Evolutionary conservation across 2,329 filamentous ascomycete species (phyloP), one percentile per base, ranked within the genome.

Genomic region (Helminthosporium solani): DNA sequence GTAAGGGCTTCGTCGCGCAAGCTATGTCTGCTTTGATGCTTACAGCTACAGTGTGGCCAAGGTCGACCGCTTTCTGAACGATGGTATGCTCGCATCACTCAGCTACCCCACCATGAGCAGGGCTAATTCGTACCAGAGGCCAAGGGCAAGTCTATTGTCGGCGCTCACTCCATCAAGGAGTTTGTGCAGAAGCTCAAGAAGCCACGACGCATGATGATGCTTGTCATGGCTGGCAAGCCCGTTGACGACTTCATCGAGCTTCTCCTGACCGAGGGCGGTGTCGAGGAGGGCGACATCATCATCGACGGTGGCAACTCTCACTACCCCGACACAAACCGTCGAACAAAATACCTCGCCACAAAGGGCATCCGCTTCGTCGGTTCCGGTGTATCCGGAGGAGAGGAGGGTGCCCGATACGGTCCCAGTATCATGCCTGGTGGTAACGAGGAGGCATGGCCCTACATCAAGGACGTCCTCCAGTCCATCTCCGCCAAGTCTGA

Each of bases 281-380:
- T 60, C 46, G 67, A 70, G 57, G 61, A 70, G 59, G 53, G 90
- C 87, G 94, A 99, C 74, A 96, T 99, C 83, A 95, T 99, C 81
- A 97, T 99, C 68, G 94, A 99, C 71, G 94, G 94, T 73, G 94
- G 90, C 68, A 97, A 99, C 87, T 97, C 92, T 60, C 94, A 97
- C 81, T 99, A 88, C 85, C 94, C 94, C 70, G 94, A 97, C 79
- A 92, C 89, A 78, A 97, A 96, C 85, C 90, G 94, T 77, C 89
- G 94, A 70, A 91, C 90, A 74, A 80, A 88, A 76, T 96, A 96
- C 80, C 85, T 97, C 54, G 75, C 78, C 40, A 64, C 72, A 67
- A 97, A 97, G 86, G 88, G 89, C 66, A 88, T 99, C 75, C 86
- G 87, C 70, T 99, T 96, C 73, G 91, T 99, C 73, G 94, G 94